These are phyloP conservation scores for Pyricularia grisea DNA, from an alignment of 2,329 filamentous ascomycete species.

Conservation along the genomic window DNA sequence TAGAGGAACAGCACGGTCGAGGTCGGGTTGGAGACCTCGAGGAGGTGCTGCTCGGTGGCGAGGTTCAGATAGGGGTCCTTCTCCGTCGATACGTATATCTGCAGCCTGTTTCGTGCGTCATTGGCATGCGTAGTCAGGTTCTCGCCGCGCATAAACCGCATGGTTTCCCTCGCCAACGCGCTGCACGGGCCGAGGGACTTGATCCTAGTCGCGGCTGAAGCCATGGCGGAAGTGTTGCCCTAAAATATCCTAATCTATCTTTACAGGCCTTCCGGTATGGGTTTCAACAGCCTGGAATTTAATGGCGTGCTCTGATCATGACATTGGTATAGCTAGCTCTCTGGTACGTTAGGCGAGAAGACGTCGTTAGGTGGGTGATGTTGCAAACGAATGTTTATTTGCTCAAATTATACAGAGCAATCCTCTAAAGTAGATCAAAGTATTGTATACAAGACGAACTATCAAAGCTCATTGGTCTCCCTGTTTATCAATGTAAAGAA, in stretches of 20 bases:
- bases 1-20: conserved; percentile 82
- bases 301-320: not conserved
- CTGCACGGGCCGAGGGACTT: not conserved
- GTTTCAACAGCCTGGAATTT: not conserved
- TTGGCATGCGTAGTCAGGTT: not conserved
- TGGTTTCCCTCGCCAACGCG: not conserved
- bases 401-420: not conserved
- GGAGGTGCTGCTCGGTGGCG: conserved; percentile 83
- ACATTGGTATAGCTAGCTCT: not conserved
- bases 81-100: conserved; percentile 64
- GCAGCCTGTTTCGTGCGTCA: conserved; percentile 37
- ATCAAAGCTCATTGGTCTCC: not conserved
- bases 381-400: not conserved
- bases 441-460: not conserved
- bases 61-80: conserved; percentile 81
- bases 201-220: not conserved
- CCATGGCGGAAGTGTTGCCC: not conserved
- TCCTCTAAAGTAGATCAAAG: not conserved
- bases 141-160: not conserved
- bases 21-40: conserved; percentile 61
- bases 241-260: too few species aligned
- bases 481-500: not conserved
- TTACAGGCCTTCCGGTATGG: not conserved
- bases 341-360: not conserved
- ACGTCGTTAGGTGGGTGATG: not conserved